phyloP scores from a whole-genome alignment of 2,329 filamentous ascomycete genomes.

The Coniochaeta prunicola region DNA sequence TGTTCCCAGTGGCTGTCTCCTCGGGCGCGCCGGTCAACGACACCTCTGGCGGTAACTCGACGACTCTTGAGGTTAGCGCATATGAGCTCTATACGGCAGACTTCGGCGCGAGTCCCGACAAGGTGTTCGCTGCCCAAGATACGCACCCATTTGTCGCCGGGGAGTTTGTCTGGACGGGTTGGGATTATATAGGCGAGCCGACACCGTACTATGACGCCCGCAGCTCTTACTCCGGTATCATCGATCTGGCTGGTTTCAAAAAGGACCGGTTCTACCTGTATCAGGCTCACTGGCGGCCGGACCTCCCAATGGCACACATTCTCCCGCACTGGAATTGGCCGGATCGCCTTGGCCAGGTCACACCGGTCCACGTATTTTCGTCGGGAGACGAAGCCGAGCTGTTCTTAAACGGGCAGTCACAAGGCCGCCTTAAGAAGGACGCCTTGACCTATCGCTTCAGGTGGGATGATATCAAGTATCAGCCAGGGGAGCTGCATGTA shows the following conservation, averaged over 20 bases:
- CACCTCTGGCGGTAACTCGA: conserved; percentile 29
- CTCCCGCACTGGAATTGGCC: conserved; percentile 52
- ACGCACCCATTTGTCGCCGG: conserved; percentile 41
- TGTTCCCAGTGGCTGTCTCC: conserved; percentile 40
- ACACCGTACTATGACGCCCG: conserved; percentile 29
- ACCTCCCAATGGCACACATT: conserved; percentile 40
- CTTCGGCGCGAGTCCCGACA: conserved; percentile 43
- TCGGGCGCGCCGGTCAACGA: conserved; percentile 21
- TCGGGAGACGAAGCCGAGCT: conserved; percentile 46
- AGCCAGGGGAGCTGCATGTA: conserved; percentile 38
- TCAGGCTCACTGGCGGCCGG: conserved; percentile 44
- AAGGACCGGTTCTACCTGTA: conserved; percentile 51
- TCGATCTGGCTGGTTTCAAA: conserved; percentile 49
- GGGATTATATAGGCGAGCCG: conserved; percentile 22
- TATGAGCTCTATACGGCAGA: conserved; percentile 43
- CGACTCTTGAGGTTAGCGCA: conserved; percentile 30
- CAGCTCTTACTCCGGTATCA: conserved; percentile 48
- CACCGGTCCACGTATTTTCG: conserved; percentile 47
- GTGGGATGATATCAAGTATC: conserved; percentile 43
- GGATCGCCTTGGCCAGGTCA: conserved; percentile 34
- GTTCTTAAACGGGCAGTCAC: conserved; percentile 42
- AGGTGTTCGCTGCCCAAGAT: conserved; percentile 44
- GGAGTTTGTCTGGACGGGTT: conserved; percentile 26
- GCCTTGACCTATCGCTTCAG: conserved; percentile 39
- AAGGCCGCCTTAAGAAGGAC: conserved; percentile 28